Evolutionary conservation across 805 yeast genomes (phyloP).

Genomic region (Starmera caribaea): DNA sequence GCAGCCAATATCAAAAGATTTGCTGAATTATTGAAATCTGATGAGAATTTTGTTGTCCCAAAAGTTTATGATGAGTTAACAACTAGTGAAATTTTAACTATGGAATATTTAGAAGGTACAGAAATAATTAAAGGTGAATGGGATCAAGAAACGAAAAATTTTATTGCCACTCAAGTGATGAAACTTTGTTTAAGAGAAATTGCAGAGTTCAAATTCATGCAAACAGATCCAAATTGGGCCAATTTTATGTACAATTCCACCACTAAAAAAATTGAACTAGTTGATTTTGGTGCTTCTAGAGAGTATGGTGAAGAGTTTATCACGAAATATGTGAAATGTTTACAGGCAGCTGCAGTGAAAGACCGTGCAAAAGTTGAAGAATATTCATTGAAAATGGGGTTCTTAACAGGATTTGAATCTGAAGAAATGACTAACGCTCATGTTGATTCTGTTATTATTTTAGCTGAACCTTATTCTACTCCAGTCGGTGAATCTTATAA

Average conservation of each 20-base stretch:
- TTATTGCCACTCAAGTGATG: constrained; percentile 83
- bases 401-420: constrained; percentile 85
- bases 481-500: constrained; percentile 45
- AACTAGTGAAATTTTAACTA: constrained; percentile 77
- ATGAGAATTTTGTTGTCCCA: constrained; percentile 69
- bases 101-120: constrained; percentile 78
- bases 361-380: constrained; percentile 57
- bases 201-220: constrained; percentile 83
- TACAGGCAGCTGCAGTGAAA: constrained; percentile 63
- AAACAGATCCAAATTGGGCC: constrained; percentile 99
- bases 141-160: constrained; percentile 64
- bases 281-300: constrained; percentile 95
- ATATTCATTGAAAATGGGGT: constrained; percentile 69
- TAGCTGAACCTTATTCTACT: constrained; percentile 86
- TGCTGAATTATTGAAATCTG: constrained; percentile 46
- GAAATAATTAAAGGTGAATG: constrained; percentile 74
- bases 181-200: constrained; percentile 79
- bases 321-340: constrained; percentile 53
- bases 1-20: constrained; percentile 68
- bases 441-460: constrained; percentile 76
- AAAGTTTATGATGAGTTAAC: constrained; percentile 67
- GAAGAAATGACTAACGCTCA: constrained; percentile 86
- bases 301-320: constrained; percentile 64
- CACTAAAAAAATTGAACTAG: constrained; percentile 68
- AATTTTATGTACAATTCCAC: constrained; percentile 74